Evolutionary conservation across 768 basidiomycete species (phyloP), one percentile per base, ranked within the genome.

Genomic region (Boletus vinaceobasis): DNA sequence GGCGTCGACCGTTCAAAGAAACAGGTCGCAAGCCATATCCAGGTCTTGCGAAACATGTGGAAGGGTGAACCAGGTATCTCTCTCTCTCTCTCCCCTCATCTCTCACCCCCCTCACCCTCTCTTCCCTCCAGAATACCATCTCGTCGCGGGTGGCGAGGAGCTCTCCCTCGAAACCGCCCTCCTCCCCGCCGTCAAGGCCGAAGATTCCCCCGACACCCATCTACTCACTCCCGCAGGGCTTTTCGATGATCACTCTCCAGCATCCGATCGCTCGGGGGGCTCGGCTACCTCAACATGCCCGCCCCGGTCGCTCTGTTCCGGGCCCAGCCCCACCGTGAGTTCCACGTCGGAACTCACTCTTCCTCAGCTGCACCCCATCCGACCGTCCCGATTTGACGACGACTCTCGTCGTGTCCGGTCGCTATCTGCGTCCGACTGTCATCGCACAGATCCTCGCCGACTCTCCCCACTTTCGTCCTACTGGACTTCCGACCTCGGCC

Each of bases 21-120:
- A 70, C 90, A 92, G 70, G 90, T 92, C 59, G 90, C 90, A n/a
- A 88, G 86, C 69, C 90, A 92, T 64, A 88, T 92, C 49, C 90
- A 92, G 65, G 89, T 90, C 52, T 69, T 90, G 51, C 76, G 88
- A 48, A 91, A 91, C 66, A 91, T 91, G 89, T 90, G 88, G 88
- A 90, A 90, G 68, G 89, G 88, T 23, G 83, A 87, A 55, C 79
- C 84, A 75, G 85, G 89, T 87, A 54, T 33, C 75, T 60, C 37
- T 15, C 21, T 15, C 42, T 17, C 15, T 36, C 35, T 7, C 48
- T 44, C 1, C 5, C 62, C 36, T 19, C 2, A n/a, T 21, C 38
- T 38, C 43, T 0, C 45, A 14, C 19, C 35, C 29, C 38, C 14
- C 53, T 63, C 50, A 61, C 2, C 13, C 19, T 39, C 50, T 48